Evolutionary conservation across 257 asterid species (phyloP).

Genomic region (Fraxinus anomala): DNA sequence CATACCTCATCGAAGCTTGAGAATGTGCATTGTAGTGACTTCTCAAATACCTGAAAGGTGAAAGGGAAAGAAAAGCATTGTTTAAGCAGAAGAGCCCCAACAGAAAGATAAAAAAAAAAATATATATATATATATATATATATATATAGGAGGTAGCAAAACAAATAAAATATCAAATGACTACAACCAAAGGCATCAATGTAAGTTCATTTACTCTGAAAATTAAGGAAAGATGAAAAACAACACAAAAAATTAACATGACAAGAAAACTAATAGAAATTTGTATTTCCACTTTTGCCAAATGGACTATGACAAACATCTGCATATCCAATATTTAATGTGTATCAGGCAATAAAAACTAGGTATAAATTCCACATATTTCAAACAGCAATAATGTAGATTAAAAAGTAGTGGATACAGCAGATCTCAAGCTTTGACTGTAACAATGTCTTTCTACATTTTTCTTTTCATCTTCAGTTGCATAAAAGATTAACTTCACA

Average conservation of each 20-base stretch:
- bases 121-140: too few relatives aligned
- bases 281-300: neutral
- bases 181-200: too few relatives aligned
- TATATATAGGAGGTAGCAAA: neutral
- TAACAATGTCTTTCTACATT: neutral
- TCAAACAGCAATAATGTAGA: neutral
- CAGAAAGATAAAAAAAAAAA: neutral
- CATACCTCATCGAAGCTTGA: conserved; percentile 81
- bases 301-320: conserved; percentile 10
- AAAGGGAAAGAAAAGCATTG: conserved; percentile 12
- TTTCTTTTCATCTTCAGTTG: neutral
- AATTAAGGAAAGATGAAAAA: neutral
- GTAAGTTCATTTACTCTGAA: too few relatives aligned
- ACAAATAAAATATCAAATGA: too few relatives aligned
- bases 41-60: conserved; percentile 76
- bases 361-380: neutral
- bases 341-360: neutral
- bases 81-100: conserved; percentile 3
- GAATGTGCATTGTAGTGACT: conserved; percentile 73
- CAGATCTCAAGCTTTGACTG: neutral
- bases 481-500: neutral
- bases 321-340: conserved; percentile 5
- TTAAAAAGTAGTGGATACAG: neutral
- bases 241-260: neutral
- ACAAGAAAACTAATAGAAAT: neutral